A percentile compares a stretch with the other conserved stretches of the same genome.
These are phyloP conservation scores for Spergularia azorica DNA, from an alignment of 179 eudicot genomes.

Conservation along the genomic window DNA sequence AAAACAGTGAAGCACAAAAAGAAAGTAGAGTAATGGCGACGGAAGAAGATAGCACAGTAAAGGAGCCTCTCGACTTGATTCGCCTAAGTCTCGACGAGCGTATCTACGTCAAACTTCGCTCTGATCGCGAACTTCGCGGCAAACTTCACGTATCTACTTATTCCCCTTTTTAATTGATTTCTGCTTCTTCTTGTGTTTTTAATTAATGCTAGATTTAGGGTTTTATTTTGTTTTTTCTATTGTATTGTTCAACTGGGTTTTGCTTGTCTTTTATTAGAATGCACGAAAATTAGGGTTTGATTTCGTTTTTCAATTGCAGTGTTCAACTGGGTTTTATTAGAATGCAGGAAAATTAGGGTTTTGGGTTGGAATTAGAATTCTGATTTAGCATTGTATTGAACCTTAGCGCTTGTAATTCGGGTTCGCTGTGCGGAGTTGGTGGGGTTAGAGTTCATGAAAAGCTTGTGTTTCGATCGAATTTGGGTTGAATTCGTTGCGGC, in stretches of 20 bases:
- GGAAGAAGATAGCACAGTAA: constrained; percentile 86
- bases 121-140: constrained; percentile 90
- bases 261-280: not conserved
- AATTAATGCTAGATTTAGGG: not conserved
- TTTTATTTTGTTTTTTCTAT: not conserved
- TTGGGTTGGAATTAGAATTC: not conserved
- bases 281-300: too few relatives aligned
- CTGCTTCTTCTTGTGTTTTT: not conserved
- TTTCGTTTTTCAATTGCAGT: too few relatives aligned
- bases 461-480: too few relatives aligned
- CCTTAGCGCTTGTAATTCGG: not conserved
- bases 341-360: not conserved
- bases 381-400: not conserved
- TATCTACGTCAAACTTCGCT: constrained; percentile 87
- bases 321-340: too few relatives aligned
- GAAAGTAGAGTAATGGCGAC: constrained; percentile 35
- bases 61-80: constrained; percentile 85
- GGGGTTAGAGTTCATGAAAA: too few relatives aligned
- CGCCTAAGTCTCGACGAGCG: constrained; percentile 86
- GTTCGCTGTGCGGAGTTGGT: not conserved
- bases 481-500: too few relatives aligned
- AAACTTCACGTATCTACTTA: constrained; percentile 63
- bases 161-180: not conserved
- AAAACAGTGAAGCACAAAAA: not conserved
- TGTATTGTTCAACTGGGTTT: not conserved